These are phyloP conservation scores for Amanita muscaria DNA, from an alignment of 768 basidiomycete genomes.

Conservation along the genomic window DNA sequence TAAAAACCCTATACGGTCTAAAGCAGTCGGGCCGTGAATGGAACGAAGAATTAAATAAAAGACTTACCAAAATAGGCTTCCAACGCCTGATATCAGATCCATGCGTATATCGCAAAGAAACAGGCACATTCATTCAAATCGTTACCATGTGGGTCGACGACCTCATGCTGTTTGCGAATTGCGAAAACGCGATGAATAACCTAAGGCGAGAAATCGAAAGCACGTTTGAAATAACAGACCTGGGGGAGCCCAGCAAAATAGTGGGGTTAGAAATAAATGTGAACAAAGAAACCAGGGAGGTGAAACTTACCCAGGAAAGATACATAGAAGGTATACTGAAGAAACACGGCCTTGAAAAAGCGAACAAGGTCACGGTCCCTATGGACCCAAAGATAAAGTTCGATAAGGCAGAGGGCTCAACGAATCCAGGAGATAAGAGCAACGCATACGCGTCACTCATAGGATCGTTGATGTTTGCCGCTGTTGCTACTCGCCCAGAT, in stretches of 20 bases:
- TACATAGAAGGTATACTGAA: constrained; percentile 16
- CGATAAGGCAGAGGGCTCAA: no score
- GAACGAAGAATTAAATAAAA: constrained; percentile 17
- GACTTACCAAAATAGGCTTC: constrained; percentile 13
- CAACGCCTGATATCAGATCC: constrained; percentile 8
- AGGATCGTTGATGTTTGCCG: no score
- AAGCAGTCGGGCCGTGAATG: constrained; percentile 21
- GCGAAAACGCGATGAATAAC: neutral
- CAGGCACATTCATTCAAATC: neutral
- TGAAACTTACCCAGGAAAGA: constrained; percentile 14
- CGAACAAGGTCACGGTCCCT: constrained; percentile 8
- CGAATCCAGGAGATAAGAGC: no score
- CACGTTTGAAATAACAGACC: constrained; percentile 16
- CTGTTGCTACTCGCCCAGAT: no score
- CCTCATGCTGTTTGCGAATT: neutral
- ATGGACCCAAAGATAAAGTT: constrained; percentile 8
- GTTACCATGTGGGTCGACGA: neutral
- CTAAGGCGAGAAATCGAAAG: constrained; percentile 6
- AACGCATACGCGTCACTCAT: no score
- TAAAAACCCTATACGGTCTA: constrained; percentile 29
- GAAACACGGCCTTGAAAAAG: constrained; percentile 8
- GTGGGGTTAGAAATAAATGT: constrained; percentile 19
- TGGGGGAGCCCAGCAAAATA: constrained; percentile 17
- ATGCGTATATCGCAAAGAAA: constrained; percentile 8
- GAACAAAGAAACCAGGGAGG: constrained; percentile 6